These are phyloP conservation scores for Cutaneotrichosporon daszewskae DNA, from an alignment of 1,284 basidiomycete genomes.

Conservation along the genomic window DNA sequence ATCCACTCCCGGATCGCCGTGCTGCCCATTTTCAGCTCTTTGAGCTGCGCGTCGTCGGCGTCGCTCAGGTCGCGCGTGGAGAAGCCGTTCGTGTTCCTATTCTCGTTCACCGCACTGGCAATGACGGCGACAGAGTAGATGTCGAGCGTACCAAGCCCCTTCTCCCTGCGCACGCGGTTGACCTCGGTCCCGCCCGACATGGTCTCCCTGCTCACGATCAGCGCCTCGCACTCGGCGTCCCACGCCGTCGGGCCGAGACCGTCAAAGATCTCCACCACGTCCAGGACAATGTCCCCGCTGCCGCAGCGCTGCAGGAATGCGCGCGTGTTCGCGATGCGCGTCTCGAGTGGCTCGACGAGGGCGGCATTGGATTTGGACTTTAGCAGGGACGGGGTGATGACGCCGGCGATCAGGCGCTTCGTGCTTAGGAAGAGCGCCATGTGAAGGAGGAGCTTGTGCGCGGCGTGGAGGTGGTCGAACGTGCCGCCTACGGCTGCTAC, in stretches of 20 bases:
- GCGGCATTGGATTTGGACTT: constrained; percentile 65
- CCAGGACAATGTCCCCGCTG: constrained; percentile 5
- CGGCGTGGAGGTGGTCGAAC: constrained; percentile 95
- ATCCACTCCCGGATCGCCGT: constrained; percentile 84
- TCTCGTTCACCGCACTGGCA: constrained; percentile 51
- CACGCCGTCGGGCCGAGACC: constrained; percentile 80
- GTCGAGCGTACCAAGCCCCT: constrained; percentile 56
- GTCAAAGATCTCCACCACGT: constrained; percentile 69
- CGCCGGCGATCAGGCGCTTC: constrained; percentile 78
- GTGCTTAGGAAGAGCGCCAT: constrained; percentile 78
- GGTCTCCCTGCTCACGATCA: constrained; percentile 84
- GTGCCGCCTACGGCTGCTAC: constrained; percentile 63
- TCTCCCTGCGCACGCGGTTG: constrained; percentile 27
- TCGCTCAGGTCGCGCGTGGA: constrained; percentile 20
- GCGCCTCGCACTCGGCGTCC: constrained; percentile 75
- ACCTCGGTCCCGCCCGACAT: constrained; percentile 59
- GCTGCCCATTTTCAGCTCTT: constrained; percentile 79
- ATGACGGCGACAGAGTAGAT: constrained; percentile 83
- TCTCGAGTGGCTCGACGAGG: constrained; percentile 61
- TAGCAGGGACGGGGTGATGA: constrained; percentile 71
- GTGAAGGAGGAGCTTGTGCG: constrained; percentile 93
- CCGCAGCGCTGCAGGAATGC: constrained; percentile 54
- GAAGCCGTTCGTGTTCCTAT: constrained; percentile 3
- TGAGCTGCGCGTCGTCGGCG: constrained; percentile 59
- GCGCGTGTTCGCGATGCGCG: constrained; percentile 56